These are phyloP conservation scores for Penicillium ochrochloron DNA, from an alignment of 495 filamentous ascomycete species.

Conservation along the genomic window DNA sequence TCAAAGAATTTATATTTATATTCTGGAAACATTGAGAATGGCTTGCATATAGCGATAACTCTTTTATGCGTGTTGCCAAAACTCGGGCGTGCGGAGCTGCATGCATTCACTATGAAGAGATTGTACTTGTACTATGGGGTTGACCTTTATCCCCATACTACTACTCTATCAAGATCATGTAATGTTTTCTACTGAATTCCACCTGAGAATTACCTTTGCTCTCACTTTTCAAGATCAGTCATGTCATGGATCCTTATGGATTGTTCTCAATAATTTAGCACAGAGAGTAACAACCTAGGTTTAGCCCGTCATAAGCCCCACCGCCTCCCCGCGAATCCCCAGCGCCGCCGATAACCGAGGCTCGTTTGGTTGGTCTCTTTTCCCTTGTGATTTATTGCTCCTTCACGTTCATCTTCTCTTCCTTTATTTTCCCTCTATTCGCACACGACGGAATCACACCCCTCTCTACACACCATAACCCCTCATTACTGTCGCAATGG, in stretches of 20 bases:
- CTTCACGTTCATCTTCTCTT: constrained; percentile 22
- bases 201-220: neutral
- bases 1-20: neutral
- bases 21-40: neutral
- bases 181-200: too few relatives aligned
- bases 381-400: constrained; percentile 40
- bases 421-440: constrained; percentile 18
- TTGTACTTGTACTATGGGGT: neutral
- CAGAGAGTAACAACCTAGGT: constrained; percentile 7
- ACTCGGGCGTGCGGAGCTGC: neutral
- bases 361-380: constrained; percentile 13
- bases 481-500: constrained; percentile 55
- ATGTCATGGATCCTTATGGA: neutral
- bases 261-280: neutral
- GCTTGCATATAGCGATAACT: neutral
- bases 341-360: constrained; percentile 49
- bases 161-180: neutral
- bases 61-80: neutral
- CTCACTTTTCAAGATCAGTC: neutral
- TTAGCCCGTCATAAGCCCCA: neutral
- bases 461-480: neutral
- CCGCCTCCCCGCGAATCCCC: constrained; percentile 26
- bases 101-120: neutral
- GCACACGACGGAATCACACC: constrained; percentile 4
- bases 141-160: neutral